phyloP scores from a whole-genome alignment of 1,284 basidiomycete genomes.

The Puccinia polysora region DNA sequence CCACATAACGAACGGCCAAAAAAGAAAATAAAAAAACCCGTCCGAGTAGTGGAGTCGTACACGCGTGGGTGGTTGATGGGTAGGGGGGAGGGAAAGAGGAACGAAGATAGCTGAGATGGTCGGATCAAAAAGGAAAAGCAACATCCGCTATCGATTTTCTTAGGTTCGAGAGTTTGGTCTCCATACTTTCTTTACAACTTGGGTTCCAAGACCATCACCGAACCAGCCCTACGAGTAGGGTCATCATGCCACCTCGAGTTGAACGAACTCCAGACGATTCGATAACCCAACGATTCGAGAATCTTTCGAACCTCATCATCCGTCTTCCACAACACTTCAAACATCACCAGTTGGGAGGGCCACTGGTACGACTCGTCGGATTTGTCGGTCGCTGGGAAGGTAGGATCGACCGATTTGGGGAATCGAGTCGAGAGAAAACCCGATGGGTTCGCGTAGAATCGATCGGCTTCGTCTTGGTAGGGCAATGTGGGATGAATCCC shows the following conservation, averaged over 20 bases:
- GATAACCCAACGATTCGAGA: slow-evolving; percentile 64
- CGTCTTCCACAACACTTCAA: slow-evolving; percentile 64
- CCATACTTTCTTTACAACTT: too few species aligned
- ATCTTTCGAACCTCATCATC: slow-evolving; percentile 54
- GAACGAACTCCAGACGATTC: slow-evolving; percentile 63
- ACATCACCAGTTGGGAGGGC: slow-evolving; percentile 75
- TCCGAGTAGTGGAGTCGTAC: too few species aligned
- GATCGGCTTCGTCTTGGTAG: slow-evolving; percentile 78
- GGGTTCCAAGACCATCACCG: slow-evolving; percentile 71
- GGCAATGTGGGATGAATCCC: slow-evolving; percentile 51
- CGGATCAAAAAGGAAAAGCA: too few species aligned
- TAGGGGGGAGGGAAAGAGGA: too few species aligned
- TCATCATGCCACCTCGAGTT: slow-evolving; percentile 77
- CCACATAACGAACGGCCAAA: too few species aligned
- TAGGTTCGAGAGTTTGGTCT: too few species aligned
- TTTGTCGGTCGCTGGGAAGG: slow-evolving; percentile 63
- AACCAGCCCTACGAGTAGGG: slow-evolving; percentile 63
- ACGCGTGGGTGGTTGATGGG: too few species aligned
- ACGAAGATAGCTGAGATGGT: too few species aligned
- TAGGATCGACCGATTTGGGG: slow-evolving; percentile 61
- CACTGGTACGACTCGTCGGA: slow-evolving; percentile 64
- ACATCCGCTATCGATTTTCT: too few species aligned
- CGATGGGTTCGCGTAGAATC: slow-evolving; percentile 73
- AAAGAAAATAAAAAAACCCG: too few species aligned
- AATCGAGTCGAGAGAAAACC: slow-evolving; percentile 66